Evolutionary conservation across 1,284 basidiomycete species (phyloP).

Genomic region (Hymenochaete sp.): DNA sequence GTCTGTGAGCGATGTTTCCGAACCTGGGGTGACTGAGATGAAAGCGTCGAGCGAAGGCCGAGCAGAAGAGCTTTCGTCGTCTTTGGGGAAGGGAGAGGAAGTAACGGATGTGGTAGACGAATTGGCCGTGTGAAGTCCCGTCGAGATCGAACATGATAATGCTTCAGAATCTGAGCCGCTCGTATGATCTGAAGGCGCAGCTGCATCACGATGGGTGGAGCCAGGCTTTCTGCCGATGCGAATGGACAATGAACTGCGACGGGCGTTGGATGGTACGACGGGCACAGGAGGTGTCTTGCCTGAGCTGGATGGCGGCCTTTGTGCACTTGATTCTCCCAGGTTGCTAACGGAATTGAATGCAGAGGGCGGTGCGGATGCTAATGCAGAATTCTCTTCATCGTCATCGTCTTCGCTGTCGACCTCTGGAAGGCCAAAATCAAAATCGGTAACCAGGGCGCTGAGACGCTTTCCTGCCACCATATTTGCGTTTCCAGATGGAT

Average conservation of each 20-base stretch:
- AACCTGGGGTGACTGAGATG: too few relatives aligned
- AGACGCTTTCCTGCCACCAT: slow-evolving; percentile 14
- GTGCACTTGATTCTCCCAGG: too few relatives aligned
- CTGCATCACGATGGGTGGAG: slow-evolving; percentile 1
- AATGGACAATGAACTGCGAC: slow-evolving; percentile 13
- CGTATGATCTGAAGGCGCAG: slow-evolving; percentile 6
- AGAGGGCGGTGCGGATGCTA: slow-evolving; percentile 3
- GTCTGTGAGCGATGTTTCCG: slow-evolving; percentile 2
- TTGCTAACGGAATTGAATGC: slow-evolving; percentile 1
- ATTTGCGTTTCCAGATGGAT: slow-evolving; percentile 6
- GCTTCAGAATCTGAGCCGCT: slow-evolving; percentile 15
- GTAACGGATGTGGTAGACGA: slow-evolving; percentile 15
- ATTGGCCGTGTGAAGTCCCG: slow-evolving; percentile 10
- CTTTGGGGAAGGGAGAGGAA: slow-evolving; percentile 12
- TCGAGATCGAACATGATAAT: slow-evolving; percentile 10
- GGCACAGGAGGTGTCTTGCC: slow-evolving; percentile 7
- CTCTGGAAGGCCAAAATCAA: slow-evolving; percentile 16
- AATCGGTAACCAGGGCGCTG: slow-evolving; percentile 14
- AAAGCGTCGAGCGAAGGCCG: slow-evolving; percentile 11
- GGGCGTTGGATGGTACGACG: not conserved
- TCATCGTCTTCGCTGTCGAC: slow-evolving; percentile 18
- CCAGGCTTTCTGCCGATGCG: slow-evolving; percentile 11
- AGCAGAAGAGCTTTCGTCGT: not conserved
- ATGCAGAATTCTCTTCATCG: slow-evolving; percentile 5
- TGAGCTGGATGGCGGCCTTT: slow-evolving; percentile 1